Evolutionary conservation across 768 basidiomycete species (phyloP).

Genomic region (Lactifluus rugatus): DNA sequence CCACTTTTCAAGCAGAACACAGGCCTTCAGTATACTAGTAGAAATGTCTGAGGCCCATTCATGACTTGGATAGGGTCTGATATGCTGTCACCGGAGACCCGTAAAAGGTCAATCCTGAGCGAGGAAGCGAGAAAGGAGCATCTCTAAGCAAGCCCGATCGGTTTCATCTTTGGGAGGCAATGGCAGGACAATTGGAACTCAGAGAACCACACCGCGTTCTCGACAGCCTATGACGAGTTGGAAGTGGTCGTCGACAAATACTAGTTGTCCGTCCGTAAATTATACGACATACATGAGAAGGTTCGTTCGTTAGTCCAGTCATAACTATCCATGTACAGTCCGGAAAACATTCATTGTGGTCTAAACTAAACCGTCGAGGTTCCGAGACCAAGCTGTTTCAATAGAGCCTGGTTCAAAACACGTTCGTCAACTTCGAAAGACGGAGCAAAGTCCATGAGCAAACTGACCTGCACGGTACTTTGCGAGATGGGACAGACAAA

Average conservation of each 20-base stretch:
- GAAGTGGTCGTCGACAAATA: background rate
- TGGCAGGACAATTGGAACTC: too few species aligned
- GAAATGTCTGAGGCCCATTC: too few species aligned
- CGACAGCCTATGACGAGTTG: too few species aligned
- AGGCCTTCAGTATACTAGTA: too few species aligned
- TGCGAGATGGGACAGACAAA: constrained; percentile 55
- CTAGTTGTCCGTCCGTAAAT: background rate
- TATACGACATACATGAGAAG: background rate
- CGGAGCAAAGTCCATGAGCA: background rate
- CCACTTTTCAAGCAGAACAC: too few species aligned
- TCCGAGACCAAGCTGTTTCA: background rate
- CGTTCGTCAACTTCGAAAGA: background rate
- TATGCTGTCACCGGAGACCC: too few species aligned
- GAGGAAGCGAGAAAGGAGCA: too few species aligned
- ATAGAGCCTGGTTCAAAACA: background rate
- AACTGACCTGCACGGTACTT: constrained; percentile 27
- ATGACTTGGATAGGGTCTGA: too few species aligned
- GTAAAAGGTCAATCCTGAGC: too few species aligned
- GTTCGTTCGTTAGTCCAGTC: background rate
- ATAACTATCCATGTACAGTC: background rate
- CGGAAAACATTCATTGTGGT: background rate
- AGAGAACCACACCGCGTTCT: too few species aligned
- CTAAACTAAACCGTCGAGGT: background rate
- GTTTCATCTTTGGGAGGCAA: too few species aligned
- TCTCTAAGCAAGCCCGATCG: too few species aligned